phyloP scores from a whole-genome alignment of 2,329 filamentous ascomycete species.

The Trichoderma sp. region DNA sequence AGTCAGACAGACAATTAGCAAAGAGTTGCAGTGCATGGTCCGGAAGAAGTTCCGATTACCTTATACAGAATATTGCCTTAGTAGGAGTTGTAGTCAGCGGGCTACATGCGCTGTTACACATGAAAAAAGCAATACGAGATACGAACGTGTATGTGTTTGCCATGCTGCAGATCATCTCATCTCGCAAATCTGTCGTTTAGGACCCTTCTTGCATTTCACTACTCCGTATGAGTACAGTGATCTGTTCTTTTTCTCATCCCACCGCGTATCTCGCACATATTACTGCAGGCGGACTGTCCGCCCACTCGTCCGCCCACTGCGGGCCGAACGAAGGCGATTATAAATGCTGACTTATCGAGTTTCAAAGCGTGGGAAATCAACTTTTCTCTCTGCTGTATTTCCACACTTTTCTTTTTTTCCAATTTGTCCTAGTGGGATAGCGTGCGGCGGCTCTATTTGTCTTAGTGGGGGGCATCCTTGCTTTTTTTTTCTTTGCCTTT shows the following conservation, averaged over 20 bases:
- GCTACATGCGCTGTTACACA: not conserved
- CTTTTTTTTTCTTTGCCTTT: not conserved
- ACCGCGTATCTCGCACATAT: not conserved
- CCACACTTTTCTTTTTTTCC: not conserved
- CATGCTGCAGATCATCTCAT: not conserved
- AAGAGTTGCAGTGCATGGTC: not conserved
- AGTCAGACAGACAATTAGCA: not conserved
- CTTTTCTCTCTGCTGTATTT: not conserved
- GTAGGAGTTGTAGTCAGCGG: not conserved
- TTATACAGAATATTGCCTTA: not conserved
- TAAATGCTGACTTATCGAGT: slow-evolving; percentile 14
- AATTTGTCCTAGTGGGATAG: not conserved
- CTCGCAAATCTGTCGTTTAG: not conserved
- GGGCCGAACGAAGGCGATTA: not conserved
- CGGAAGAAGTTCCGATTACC: not conserved
- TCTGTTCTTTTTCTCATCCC: not conserved
- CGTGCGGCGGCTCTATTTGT: not conserved
- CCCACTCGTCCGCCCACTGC: not conserved
- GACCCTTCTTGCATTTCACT: not conserved
- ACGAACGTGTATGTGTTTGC: not conserved
- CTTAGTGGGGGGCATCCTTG: not conserved
- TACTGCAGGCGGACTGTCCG: not conserved
- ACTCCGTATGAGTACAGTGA: too few relatives aligned
- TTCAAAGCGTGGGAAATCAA: not conserved
- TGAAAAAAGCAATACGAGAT: not conserved